Evolutionary conservation across 1,139 yeast species (phyloP).

Genomic region (Debaryomyces sp.): DNA sequence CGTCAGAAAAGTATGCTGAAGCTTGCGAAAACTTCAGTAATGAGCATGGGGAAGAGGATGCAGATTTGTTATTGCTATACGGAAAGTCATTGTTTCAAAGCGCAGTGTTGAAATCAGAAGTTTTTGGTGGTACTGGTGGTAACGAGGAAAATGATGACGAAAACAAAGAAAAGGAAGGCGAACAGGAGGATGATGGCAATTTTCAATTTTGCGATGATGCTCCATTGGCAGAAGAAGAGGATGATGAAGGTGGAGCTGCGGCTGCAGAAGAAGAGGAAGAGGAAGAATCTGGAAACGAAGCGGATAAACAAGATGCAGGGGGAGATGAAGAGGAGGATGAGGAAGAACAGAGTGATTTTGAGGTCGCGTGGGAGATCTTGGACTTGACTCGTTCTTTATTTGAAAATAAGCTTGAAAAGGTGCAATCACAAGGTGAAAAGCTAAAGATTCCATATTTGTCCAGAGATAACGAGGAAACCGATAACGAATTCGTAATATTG

Average conservation of each 20-base stretch:
- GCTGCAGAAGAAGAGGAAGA: slow-evolving; percentile 27
- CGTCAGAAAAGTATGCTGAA: slow-evolving; percentile 72
- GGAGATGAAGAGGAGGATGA: slow-evolving; percentile 34
- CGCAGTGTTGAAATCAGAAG: slow-evolving; percentile 75
- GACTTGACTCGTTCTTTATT: slow-evolving; percentile 74
- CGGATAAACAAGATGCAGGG: slow-evolving; percentile 32
- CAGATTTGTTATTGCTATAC: slow-evolving; percentile 71
- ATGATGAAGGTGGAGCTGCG: slow-evolving; percentile 31
- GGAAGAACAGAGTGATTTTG: slow-evolving; percentile 72
- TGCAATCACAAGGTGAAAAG: slow-evolving; percentile 16
- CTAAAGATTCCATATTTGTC: slow-evolving; percentile 35
- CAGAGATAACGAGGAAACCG: slow-evolving; percentile 32
- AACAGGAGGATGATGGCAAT: slow-evolving; percentile 33
- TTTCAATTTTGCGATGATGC: slow-evolving; percentile 62
- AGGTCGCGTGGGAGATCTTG: slow-evolving; percentile 83
- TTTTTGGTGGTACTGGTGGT: slow-evolving; percentile 63
- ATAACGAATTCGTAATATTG: slow-evolving; percentile 35
- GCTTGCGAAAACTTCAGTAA: slow-evolving; percentile 65
- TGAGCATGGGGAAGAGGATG: slow-evolving; percentile 59
- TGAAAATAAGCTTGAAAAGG: slow-evolving; percentile 43
- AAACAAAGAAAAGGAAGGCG: slow-evolving; percentile 21
- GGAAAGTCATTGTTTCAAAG: slow-evolving; percentile 81
- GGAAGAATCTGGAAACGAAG: slow-evolving; percentile 37
- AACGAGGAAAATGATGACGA: slow-evolving; percentile 24
- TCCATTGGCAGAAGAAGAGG: slow-evolving; percentile 51